Evolutionary conservation across 179 eudicot genomes (phyloP).

Genomic region (Patellifolia procumbens): DNA sequence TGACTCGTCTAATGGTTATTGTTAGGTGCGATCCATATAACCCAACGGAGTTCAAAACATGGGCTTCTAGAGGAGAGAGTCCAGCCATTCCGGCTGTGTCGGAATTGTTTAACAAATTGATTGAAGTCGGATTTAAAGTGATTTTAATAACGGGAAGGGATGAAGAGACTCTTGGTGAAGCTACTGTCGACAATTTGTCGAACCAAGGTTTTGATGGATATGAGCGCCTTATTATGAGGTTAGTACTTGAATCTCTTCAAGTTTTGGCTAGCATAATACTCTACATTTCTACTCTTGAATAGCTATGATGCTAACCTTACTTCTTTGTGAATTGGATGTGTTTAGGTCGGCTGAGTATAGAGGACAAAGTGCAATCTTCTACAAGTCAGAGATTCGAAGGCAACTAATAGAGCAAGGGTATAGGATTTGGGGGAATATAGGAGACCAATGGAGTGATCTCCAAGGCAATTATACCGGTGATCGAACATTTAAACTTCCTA

Average conservation of each 20-base stretch:
- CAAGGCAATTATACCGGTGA: slow-evolving; percentile 65
- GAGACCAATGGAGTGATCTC: slow-evolving; percentile 91
- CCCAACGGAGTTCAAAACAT: slow-evolving; percentile 59
- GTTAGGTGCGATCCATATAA: slow-evolving; percentile 74
- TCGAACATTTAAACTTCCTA: slow-evolving; percentile 80
- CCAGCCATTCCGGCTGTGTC: slow-evolving; percentile 55
- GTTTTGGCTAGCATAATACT: neutral
- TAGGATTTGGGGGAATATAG: slow-evolving; percentile 82
- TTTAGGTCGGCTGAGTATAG: slow-evolving; percentile 48
- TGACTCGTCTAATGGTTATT: neutral
- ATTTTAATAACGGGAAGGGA: slow-evolving; percentile 68
- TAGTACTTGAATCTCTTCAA: neutral
- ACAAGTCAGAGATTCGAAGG: slow-evolving; percentile 60
- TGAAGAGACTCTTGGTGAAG: slow-evolving; percentile 52
- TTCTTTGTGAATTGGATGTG: neutral
- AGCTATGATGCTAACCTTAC: neutral
- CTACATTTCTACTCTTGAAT: neutral
- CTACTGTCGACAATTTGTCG: slow-evolving; percentile 51
- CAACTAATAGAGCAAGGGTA: slow-evolving; percentile 60
- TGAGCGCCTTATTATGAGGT: slow-evolving; percentile 74
- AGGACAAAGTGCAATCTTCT: slow-evolving; percentile 56
- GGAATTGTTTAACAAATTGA: slow-evolving; percentile 46
- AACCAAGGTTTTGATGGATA: slow-evolving; percentile 68
- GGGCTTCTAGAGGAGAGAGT: slow-evolving; percentile 61
- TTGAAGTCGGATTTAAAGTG: slow-evolving; percentile 58